Base-by-base conservation (phyloP, 2,329 filamentous ascomycete genomes). In the Epichloe typhina region DNA sequence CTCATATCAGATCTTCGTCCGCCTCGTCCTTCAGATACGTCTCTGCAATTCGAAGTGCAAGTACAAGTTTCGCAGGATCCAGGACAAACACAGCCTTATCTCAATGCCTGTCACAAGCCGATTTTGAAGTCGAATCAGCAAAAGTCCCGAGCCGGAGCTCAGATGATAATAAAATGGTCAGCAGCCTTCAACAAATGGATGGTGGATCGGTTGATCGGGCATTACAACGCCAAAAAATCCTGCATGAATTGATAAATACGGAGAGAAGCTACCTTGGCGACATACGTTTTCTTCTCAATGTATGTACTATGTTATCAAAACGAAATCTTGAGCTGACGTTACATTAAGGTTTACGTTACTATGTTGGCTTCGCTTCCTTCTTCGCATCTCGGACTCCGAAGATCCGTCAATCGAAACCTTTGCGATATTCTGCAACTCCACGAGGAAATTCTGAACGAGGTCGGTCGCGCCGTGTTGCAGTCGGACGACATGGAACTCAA, bases 231-330 rank as follows among this genome's bases (percentile, higher is more conserved):
- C 80, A 88, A 13, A 82, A 83, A 54, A 82, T 95, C 39, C 68
- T 97, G 37, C 86, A 93, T 62, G 93, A 97, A 67, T 72, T 97
- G 47, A 80, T 96, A 54, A 77, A 71, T 51, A 95, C 90, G 0
- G 93, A 97, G 65, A 86, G 93, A 63, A 81, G 84, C 60, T 97
- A 97, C 63, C 83, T 97, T 58, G 80, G 83, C 15, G 91, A 95
- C 60, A 68, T 97, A 52, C 88, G 88, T 59, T 88, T 93, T 56
- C 72, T 97, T 53, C 84, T 86, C 63, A 89, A 94, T 67, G 90
- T 91, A 70, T 62, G 80, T 61, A 40, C 13, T 8, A 3, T 5
- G 31, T 12, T 36, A 13, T 3, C 40, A 9, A 6, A 26, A 23
- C 4, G 17, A 31, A 3, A 9, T 7, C 6, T 2, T 9, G 11